phyloP scores from a whole-genome alignment of 805 yeast genomes.

The Teunomyces lycoperdinae region DNA sequence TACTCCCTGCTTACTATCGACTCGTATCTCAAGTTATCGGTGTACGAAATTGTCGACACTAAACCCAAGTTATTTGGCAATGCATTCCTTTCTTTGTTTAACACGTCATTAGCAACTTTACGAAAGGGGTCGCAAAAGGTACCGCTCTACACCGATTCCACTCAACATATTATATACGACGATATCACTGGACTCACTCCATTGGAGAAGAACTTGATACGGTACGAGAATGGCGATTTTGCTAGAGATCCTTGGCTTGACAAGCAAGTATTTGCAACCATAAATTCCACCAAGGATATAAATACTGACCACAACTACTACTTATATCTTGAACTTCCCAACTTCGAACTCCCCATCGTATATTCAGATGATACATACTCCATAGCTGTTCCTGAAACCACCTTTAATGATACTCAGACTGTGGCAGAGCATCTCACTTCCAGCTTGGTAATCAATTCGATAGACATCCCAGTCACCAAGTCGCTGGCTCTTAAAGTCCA shows the following conservation, averaged over 20 bases:
- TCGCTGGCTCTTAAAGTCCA: conserved; percentile 29
- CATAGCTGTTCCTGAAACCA: not conserved
- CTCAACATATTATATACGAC: conserved; percentile 16
- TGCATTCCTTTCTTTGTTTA: conserved; percentile 59
- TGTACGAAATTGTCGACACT: conserved; percentile 69
- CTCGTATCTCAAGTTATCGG: conserved; percentile 54
- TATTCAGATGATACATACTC: conserved; percentile 55
- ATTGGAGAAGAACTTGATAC: conserved; percentile 53
- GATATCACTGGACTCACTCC: conserved; percentile 21
- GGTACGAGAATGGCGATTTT: conserved; percentile 67
- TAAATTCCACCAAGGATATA: conserved; percentile 3
- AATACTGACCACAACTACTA: conserved; percentile 17
- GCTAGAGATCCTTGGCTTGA: conserved; percentile 72
- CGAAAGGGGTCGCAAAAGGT: conserved; percentile 68
- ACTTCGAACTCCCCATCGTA: conserved; percentile 71
- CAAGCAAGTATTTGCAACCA: conserved; percentile 50
- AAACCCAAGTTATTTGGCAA: conserved; percentile 54
- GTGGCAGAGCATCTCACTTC: conserved; percentile 11
- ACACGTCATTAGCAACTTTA: conserved; percentile 50
- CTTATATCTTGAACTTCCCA: conserved; percentile 46
- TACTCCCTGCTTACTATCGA: conserved; percentile 68
- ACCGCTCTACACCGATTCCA: conserved; percentile 14
- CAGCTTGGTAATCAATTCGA: conserved; percentile 32
- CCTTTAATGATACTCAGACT: conserved; percentile 18
- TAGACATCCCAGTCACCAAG: conserved; percentile 28